phyloP scores from a whole-genome alignment of 1,284 basidiomycete species.

The Ustilago loliicola region DNA sequence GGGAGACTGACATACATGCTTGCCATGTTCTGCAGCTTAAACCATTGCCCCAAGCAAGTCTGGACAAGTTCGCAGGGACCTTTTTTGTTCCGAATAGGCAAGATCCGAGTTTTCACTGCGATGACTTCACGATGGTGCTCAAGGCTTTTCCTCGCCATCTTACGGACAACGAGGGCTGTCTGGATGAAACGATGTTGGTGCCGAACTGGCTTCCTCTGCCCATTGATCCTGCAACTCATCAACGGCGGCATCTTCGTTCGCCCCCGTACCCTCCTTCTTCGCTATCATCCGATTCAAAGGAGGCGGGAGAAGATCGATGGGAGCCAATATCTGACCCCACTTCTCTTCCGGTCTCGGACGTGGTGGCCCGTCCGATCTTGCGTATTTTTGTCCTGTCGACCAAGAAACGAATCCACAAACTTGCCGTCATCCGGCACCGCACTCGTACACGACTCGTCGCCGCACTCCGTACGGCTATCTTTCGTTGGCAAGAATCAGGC shows the following conservation, averaged over 20 bases:
- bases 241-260: slow-evolving; percentile 28
- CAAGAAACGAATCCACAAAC: slow-evolving; percentile 62
- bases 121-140: slow-evolving; percentile 36
- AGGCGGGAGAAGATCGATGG: slow-evolving; percentile 19
- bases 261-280: background rate
- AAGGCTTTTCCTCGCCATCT: slow-evolving; percentile 40
- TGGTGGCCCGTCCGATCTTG: slow-evolving; percentile 17
- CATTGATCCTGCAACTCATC: slow-evolving; percentile 34
- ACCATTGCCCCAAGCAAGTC: slow-evolving; percentile 20
- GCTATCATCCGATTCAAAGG: background rate
- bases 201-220: slow-evolving; percentile 41
- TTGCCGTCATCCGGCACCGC: slow-evolving; percentile 56
- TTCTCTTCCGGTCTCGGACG: background rate
- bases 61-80: background rate
- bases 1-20: slow-evolving; percentile 12
- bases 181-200: slow-evolving; percentile 15
- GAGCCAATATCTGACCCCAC: slow-evolving; percentile 4
- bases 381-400: slow-evolving; percentile 45
- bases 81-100: slow-evolving; percentile 21
- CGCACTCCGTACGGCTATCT: slow-evolving; percentile 42
- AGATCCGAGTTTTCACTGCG: slow-evolving; percentile 4
- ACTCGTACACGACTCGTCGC: slow-evolving; percentile 44
- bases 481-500: background rate
- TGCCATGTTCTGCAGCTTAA: slow-evolving; percentile 23
- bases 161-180: slow-evolving; percentile 9